phyloP scores from a whole-genome alignment of 2,329 filamentous ascomycete species.

The Cladosporium sp. region DNA sequence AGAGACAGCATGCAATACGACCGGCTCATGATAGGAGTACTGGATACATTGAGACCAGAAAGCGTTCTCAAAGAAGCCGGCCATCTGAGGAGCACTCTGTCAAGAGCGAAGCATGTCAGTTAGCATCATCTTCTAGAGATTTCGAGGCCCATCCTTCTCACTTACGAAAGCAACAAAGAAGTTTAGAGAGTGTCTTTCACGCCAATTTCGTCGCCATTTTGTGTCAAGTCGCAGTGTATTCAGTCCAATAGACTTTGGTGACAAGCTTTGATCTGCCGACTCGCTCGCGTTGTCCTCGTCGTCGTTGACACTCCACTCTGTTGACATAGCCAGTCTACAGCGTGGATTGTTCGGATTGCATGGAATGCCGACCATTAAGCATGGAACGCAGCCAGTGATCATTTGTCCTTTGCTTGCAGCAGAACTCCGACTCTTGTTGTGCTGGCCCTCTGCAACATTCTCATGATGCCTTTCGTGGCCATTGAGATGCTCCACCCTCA shows the following conservation, averaged over 20 bases:
- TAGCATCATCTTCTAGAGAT: conserved; percentile 11
- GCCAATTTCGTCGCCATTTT: conserved; percentile 30
- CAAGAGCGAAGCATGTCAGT: conserved; percentile 14
- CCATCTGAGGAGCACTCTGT: conserved; percentile 36
- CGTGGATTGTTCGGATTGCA: conserved; percentile 27
- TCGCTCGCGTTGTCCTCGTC: conserved; percentile 2
- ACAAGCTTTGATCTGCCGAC: conserved; percentile 17
- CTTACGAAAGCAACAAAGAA: conserved; percentile 21
- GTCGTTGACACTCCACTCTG: conserved; percentile 27
- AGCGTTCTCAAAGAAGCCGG: conserved; percentile 30
- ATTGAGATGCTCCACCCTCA: neutral
- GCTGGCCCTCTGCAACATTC: neutral
- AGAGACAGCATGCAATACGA: conserved; percentile 31
- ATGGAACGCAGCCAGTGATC: conserved; percentile 32
- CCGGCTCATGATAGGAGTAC: conserved; percentile 30
- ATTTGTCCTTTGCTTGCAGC: conserved; percentile 14
- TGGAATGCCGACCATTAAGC: conserved; percentile 27
- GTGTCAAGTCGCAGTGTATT: conserved; percentile 23
- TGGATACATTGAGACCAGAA: conserved; percentile 33
- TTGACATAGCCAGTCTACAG: conserved; percentile 26
- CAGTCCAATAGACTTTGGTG: conserved; percentile 16
- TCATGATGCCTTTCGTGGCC: neutral
- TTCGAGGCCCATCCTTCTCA: too few species aligned
- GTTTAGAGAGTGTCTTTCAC: conserved; percentile 30
- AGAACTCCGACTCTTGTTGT: neutral